These are phyloP conservation scores for Bertia moriformis DNA, from an alignment of 2,329 filamentous ascomycete genomes.

Conservation along the genomic window DNA sequence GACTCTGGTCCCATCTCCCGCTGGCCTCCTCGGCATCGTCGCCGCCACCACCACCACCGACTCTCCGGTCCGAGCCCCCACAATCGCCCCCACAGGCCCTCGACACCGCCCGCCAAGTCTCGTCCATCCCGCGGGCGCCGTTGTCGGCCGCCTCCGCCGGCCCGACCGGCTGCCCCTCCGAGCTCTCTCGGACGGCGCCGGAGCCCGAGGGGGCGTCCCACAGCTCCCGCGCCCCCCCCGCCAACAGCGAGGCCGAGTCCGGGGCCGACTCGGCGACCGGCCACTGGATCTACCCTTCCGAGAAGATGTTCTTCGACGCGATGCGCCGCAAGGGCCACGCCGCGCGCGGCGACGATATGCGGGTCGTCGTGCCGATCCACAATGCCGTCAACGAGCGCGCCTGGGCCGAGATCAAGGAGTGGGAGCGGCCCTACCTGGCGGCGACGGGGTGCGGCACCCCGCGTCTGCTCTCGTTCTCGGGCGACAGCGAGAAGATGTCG, in stretches of 20 bases:
- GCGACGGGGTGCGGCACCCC: conserved; percentile 58
- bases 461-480: conserved; percentile 69
- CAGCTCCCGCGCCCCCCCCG: conserved; percentile 21
- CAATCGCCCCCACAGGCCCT: conserved; percentile 20
- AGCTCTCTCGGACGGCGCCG: conserved; percentile 21
- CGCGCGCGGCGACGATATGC: conserved; percentile 62
- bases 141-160: conserved; percentile 13
- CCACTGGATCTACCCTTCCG: conserved; percentile 95
- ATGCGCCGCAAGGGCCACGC: conserved; percentile 82
- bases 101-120: conserved; percentile 57
- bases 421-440: conserved; percentile 58
- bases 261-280: conserved; percentile 55
- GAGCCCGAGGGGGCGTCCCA: conserved; percentile 11
- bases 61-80: conserved; percentile 5
- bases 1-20: conserved; percentile 23
- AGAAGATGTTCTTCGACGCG: conserved; percentile 95
- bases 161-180: conserved; percentile 19
- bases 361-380: conserved; percentile 86
- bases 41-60: conserved; percentile 3
- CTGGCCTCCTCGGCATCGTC: conserved; percentile 17
- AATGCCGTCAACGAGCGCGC: conserved; percentile 96
- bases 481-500: conserved; percentile 54
- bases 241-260: conserved; percentile 68
- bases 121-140: conserved; percentile 60
- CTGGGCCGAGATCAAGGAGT: conserved; percentile 79